Conservation (phyloP, 2,329 filamentous ascomycete species). For the Leptographium wingfieldii region DNA sequence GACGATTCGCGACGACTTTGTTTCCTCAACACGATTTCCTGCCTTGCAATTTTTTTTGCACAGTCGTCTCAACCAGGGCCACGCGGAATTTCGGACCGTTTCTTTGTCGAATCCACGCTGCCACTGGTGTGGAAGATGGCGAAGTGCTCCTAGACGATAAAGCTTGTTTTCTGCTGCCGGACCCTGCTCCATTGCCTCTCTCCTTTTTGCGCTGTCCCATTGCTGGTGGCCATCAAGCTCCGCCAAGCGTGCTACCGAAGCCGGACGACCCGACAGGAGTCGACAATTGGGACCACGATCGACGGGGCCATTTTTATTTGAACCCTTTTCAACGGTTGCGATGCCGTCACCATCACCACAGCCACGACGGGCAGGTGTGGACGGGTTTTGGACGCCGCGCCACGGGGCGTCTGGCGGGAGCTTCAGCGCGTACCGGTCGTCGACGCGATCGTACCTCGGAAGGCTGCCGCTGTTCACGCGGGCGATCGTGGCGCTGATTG, state of each 20-base stretch:
- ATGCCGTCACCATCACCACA: slow-evolving; percentile 10
- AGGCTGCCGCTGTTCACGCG: slow-evolving; percentile 84
- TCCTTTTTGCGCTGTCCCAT: not conserved
- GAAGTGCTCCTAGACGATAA: not conserved
- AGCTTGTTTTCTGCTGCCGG: not conserved
- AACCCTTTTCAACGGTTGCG: not conserved
- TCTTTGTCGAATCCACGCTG: not conserved
- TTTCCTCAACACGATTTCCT: not conserved
- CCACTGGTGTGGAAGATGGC: not conserved
- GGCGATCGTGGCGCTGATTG: slow-evolving; percentile 50
- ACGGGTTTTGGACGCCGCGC: slow-evolving; percentile 7
- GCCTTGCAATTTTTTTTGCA: not conserved
- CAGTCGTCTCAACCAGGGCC: not conserved
- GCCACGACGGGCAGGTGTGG: slow-evolving; percentile 5
- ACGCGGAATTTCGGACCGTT: not conserved
- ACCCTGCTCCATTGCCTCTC: not conserved
- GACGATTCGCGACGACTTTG: not conserved
- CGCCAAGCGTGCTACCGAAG: too few relatives aligned
- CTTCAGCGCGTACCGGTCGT: slow-evolving; percentile 60
- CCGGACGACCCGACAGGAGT: not conserved
- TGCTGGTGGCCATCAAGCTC: not conserved
- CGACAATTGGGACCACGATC: not conserved
- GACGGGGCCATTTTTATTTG: not conserved
- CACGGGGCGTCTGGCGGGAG: slow-evolving; percentile 14
- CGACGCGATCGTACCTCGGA: slow-evolving; percentile 63